A percentile compares a stretch with the other conserved stretches of the same genome.
Conservation (phyloP, 2,329 filamentous ascomycete genomes). For the Gaeumannomyces tritici region DNA sequence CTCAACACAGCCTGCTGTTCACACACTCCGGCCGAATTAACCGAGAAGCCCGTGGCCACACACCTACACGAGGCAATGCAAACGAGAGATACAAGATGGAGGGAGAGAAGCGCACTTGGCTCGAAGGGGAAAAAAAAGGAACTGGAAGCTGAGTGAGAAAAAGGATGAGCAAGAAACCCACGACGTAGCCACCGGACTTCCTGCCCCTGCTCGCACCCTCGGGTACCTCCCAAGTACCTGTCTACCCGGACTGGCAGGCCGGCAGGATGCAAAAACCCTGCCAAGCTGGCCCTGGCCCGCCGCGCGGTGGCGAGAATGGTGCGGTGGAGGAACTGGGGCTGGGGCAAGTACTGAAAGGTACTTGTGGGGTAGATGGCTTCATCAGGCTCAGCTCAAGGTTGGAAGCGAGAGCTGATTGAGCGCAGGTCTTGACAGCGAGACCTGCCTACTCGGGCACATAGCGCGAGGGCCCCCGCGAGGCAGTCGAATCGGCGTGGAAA, state of each 20-base stretch:
- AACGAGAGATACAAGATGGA: neutral
- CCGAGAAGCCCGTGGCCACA: neutral
- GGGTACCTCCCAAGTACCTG: neutral
- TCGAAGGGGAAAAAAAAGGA: neutral
- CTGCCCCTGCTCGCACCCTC: neutral
- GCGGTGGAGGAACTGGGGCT: neutral
- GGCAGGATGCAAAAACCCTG: neutral
- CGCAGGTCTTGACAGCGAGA: too few species aligned
- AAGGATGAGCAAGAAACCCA: conserved; percentile 1
- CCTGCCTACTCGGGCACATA: too few species aligned
- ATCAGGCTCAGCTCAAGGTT: neutral
- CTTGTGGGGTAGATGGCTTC: neutral
- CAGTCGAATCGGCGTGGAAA: neutral
- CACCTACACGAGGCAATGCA: neutral
- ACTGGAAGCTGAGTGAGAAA: neutral
- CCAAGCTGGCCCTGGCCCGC: neutral
- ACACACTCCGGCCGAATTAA: neutral
- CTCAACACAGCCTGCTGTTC: neutral
- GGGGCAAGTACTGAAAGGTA: neutral
- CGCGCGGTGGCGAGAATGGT: too few species aligned
- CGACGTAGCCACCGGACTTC: neutral
- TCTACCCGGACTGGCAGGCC: neutral
- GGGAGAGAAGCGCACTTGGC: neutral
- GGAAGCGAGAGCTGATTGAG: neutral
- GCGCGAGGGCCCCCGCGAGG: neutral